Base-by-base conservation (phyloP, 2,329 filamentous ascomycete genomes). In the Ophiocordyceps camponoti-saundersi region DNA sequence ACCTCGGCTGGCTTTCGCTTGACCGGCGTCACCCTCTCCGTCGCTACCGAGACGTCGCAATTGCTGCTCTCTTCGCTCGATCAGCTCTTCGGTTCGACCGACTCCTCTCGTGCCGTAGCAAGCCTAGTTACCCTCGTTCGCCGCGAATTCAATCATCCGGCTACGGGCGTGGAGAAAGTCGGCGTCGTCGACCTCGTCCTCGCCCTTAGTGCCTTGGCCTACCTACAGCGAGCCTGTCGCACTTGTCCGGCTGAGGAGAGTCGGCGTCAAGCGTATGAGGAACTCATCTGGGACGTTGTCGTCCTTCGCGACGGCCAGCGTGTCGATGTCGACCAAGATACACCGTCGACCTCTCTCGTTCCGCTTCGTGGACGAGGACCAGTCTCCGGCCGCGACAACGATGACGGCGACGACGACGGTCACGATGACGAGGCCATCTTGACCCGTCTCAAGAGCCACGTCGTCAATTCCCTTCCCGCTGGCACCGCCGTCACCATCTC, bases 271-370 rank as follows among this genome's bases (percentile, higher is more conserved):
- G 64, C 64, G 12, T 65, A 67, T 18, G 75, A 80, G 48, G 74
- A 80, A 50, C 61, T 76, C 2, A 65, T 83, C 10, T 82, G 79
- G 79, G 79, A 83, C 54, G 72, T 82, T 3, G 76, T 82, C 8
- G 73, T 82, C 0, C 62, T 80, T 16, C 70, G 74, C 49, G 68
- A 78, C 53, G 75, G 75, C 10, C 66, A 71, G 43, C 69, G 73
- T 34, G 71, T 81, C 29, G 77, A 80, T 50, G 63, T 79, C 29
- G 41, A 47, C 8, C 32, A 41, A 7, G 63, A 67, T 46, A 64
- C 66, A 26, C 11, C 36, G 5, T 40, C 13, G 61, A 63, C 8
- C 29, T 47, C 13, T 16, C 32, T 20, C 34, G 8, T 18, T 34
- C 44, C 18, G 21, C 44, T 1, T 26, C 34, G 18, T 15, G 34